Evolutionary conservation across 306 rosid genomes (phyloP).

Genomic region (Acacia melanoxylon): DNA sequence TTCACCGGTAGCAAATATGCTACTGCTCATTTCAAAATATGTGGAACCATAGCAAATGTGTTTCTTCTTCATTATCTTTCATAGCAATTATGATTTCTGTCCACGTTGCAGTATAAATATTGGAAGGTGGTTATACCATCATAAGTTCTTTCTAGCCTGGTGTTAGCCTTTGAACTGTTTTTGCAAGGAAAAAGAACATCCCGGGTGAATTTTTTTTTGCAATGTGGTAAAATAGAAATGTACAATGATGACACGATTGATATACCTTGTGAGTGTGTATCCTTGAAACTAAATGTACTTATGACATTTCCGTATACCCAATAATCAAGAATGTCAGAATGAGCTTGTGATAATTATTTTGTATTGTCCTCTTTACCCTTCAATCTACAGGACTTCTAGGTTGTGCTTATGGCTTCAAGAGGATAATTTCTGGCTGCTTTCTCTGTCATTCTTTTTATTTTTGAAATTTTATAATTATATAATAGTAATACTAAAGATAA

Average conservation of each 20-base stretch:
- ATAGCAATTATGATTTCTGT: neutral
- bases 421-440: neutral
- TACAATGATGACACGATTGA: slow-evolving; percentile 4
- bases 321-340: slow-evolving; percentile 20
- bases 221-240: slow-evolving; percentile 16
- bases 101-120: neutral
- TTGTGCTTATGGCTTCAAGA: slow-evolving; percentile 8
- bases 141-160: neutral
- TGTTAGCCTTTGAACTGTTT: neutral
- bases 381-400: slow-evolving; percentile 7
- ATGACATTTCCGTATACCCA: slow-evolving; percentile 8
- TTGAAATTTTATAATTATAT: neutral
- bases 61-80: slow-evolving; percentile 6
- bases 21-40: slow-evolving; percentile 17
- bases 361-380: slow-evolving; percentile 7
- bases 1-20: slow-evolving; percentile 7
- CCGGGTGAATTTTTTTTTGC: neutral
- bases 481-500: neutral
- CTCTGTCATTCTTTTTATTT: neutral
- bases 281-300: slow-evolving; percentile 16
- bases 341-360: neutral
- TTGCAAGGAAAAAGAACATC: slow-evolving; percentile 3
- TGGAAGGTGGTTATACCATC: slow-evolving; percentile 8
- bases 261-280: slow-evolving; percentile 15
- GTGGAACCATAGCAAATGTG: neutral